Base-by-base conservation (phyloP, 331 rosid genomes). In the Spiraea crenata region DNA sequence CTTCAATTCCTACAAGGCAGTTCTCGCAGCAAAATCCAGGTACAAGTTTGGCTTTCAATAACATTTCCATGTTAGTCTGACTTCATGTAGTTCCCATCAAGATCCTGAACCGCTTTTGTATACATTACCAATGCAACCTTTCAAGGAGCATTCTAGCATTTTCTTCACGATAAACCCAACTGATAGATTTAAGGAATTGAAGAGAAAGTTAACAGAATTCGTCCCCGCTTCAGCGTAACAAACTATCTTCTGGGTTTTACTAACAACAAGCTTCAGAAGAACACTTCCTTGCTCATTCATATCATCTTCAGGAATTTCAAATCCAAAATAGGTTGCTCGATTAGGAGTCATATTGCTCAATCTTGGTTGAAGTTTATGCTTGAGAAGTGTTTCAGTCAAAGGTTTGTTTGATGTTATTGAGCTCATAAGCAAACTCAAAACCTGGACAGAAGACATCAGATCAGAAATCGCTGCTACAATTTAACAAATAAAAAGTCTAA, bases 341-440 rank as follows among this genome's bases (percentile, higher is more conserved):
- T 17, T 5, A 44, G 11, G n/a, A 7, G 5, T 25, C 4, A 9
- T 17, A 3, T 54, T 40, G 51, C 9, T 49, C 61, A 62, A 4
- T 3, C 63, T 58, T 20, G 10, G 39, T 4, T 11, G 3, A 5
- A 57, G 65, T 64, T 57, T 74, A 42, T 65, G 37, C 57, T 55
- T 57, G 15, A 74, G 59, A 13, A 74, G 44, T 12, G 38, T 44
- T n/a, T 65, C 62, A 17, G 73, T 65, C 19, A 74, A 6, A 46
- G 78, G 78, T 12, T 60, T 57, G 37, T 20, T 48, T 19, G 79
- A 74, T 5, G 5, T 11, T 15, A 74, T 56, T 8, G 79, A 74
- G 73, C 10, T 16, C 10, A 66, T 12, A 7, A 74, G 73, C 62
- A 74, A 56, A 67, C 20, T 38, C 60, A 65, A 11, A 38, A 66